These are phyloP conservation scores for Trypanosoma theileri DNA, from an alignment of 208 protist genomes.

Conservation along the genomic window DNA sequence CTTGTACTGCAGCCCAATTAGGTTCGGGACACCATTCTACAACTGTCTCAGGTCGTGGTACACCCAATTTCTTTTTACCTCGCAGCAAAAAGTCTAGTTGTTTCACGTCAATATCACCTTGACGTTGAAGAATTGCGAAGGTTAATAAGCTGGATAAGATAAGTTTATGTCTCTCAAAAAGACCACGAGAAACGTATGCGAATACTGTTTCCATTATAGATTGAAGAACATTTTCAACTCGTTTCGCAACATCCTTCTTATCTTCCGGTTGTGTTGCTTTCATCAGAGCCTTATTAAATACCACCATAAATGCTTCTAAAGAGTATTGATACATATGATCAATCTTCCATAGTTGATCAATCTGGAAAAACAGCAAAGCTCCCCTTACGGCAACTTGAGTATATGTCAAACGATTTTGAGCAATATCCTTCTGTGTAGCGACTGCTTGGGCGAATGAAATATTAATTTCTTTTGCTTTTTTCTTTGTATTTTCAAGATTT, in stretches of 20 bases:
- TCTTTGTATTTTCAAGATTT: conserved; percentile 97
- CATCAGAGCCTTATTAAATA: conserved; percentile 97
- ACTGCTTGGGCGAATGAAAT: conserved; percentile 93
- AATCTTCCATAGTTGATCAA: conserved; percentile 96
- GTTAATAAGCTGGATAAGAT: conserved; percentile 97
- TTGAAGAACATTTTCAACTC: conserved; percentile 92
- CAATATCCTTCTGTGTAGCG: conserved; percentile 94
- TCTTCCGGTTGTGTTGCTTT: conserved; percentile 87
- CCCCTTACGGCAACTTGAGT: conserved; percentile 94
- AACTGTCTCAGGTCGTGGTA: conserved; percentile 87
- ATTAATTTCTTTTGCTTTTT: conserved; percentile 96
- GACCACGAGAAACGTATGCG: conserved; percentile 95
- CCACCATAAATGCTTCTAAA: conserved; percentile 96
- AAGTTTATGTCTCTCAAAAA: conserved; percentile 99
- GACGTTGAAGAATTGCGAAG: conserved; percentile 90
- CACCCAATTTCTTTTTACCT: conserved; percentile 87
- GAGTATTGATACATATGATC: conserved; percentile 99
- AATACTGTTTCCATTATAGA: conserved; percentile 95
- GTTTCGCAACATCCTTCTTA: conserved; percentile 90
- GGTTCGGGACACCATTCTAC: conserved; percentile 91
- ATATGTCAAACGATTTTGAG: conserved; percentile 94
- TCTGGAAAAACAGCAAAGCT: conserved; percentile 97
- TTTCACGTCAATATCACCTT: conserved; percentile 79
- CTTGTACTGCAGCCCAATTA: conserved; percentile 92
- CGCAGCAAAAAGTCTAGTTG: conserved; percentile 95